A percentile compares a stretch with the other conserved stretches of the same genome.
These are phyloP conservation scores for Baudoinia panamericana DNA, from an alignment of 495 filamentous ascomycete genomes.

Conservation along the genomic window DNA sequence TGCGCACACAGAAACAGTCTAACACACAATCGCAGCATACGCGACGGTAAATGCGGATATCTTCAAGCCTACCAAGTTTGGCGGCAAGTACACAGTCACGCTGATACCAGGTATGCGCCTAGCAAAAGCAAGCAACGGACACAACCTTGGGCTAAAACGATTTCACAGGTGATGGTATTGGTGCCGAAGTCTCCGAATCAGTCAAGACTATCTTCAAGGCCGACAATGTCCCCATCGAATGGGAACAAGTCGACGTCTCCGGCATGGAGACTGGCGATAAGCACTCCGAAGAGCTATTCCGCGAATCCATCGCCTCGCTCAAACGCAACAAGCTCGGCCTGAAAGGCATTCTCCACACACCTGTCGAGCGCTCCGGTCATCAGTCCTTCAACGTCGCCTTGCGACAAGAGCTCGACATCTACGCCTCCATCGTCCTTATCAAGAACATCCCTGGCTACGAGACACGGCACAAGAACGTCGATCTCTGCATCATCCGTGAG, in stretches of 20 bases:
- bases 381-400: slow-evolving; percentile 99
- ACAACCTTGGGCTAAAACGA: slow-evolving; percentile 15
- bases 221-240: slow-evolving; percentile 95
- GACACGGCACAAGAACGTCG: slow-evolving; percentile 91
- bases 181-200: slow-evolving; percentile 92
- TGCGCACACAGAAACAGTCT: background rate
- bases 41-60: slow-evolving; percentile 77
- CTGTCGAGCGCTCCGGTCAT: slow-evolving; percentile 91
- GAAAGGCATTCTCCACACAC: slow-evolving; percentile 95
- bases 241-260: slow-evolving; percentile 95
- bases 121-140: slow-evolving; percentile 14
- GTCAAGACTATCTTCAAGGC: slow-evolving; percentile 99
- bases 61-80: slow-evolving; percentile 98
- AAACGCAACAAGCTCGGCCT: slow-evolving; percentile 96
- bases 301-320: slow-evolving; percentile 84
- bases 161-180: slow-evolving; percentile 75
- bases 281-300: slow-evolving; percentile 87
- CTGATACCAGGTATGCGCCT: slow-evolving; percentile 67
- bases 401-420: slow-evolving; percentile 98
- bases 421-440: slow-evolving; percentile 92
- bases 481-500: slow-evolving; percentile 98
- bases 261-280: slow-evolving; percentile 78
- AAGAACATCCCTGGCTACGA: slow-evolving; percentile 99
- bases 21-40: slow-evolving; percentile 10
- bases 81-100: slow-evolving; percentile 97